These are phyloP conservation scores for Eucalyptus grandis DNA, from an alignment of 345 rosid genomes.

Conservation along the genomic window DNA sequence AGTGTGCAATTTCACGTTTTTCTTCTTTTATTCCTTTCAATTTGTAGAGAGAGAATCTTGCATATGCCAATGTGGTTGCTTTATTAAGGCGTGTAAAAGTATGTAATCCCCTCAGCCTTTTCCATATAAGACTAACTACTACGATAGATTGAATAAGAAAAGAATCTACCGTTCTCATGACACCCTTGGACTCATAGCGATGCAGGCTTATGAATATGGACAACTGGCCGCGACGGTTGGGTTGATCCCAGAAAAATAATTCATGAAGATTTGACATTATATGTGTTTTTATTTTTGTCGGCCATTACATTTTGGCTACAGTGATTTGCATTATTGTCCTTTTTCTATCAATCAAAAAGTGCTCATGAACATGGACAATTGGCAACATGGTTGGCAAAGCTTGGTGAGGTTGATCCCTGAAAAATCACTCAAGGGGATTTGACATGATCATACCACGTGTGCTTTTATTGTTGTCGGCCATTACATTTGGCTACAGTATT, in stretches of 20 bases:
- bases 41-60: no score
- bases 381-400: background rate
- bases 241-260: no score
- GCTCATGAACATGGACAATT: background rate
- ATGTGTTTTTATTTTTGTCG: no score
- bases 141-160: fast-evolving
- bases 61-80: no score
- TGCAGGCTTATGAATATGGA: background rate
- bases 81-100: background rate
- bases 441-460: background rate
- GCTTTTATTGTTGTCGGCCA: background rate
- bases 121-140: no score
- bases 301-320: no score
- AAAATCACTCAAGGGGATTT: background rate
- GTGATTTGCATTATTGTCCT: background rate
- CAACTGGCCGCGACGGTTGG: fast-evolving
- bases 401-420: background rate
- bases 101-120: background rate
- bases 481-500: background rate
- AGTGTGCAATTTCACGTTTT: background rate
- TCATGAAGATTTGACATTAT: no score
- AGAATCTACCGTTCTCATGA: background rate
- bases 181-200: background rate
- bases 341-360: no score
- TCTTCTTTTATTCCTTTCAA: no score